Conservation (phyloP, 2,329 filamentous ascomycete genomes). For the Aspergillus hiratsukae region DNA sequence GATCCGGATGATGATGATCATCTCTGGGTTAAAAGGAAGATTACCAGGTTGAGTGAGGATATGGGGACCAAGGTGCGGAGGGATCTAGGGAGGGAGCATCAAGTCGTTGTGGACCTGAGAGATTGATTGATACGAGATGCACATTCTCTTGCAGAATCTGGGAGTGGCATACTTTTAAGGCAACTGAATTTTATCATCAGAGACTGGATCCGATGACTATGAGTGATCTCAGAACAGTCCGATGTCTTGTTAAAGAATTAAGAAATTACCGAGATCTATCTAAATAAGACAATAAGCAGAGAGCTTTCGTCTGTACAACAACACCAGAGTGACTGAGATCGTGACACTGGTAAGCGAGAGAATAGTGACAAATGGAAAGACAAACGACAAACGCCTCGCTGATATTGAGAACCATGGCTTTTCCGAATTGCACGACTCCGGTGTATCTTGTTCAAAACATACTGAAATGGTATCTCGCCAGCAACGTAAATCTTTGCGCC, state of each 20-base stretch:
- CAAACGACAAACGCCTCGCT: not conserved
- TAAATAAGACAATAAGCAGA: not conserved
- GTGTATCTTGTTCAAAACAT: slow-evolving; percentile 9
- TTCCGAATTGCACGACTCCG: slow-evolving; percentile 12
- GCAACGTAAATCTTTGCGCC: slow-evolving; percentile 15
- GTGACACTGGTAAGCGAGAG: not conserved
- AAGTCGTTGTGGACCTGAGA: not conserved
- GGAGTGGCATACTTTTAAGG: too few species aligned
- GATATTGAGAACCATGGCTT: slow-evolving; percentile 1
- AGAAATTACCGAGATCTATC: not conserved
- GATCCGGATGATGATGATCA: slow-evolving; percentile 27
- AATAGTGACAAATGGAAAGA: not conserved
- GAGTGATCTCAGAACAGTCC: not conserved
- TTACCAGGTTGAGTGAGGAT: slow-evolving; percentile 23
- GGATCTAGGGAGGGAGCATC: slow-evolving; percentile 21
- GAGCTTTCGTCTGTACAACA: not conserved
- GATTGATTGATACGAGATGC: not conserved
- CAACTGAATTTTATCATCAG: not conserved
- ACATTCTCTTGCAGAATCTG: not conserved
- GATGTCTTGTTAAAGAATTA: not conserved
- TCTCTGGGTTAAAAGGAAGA: slow-evolving; percentile 26
- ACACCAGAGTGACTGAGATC: not conserved
- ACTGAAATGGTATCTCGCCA: slow-evolving; percentile 18
- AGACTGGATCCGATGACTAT: not conserved
- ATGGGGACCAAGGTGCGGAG: slow-evolving; percentile 24